Evolutionary conservation across 2,329 filamentous ascomycete genomes (phyloP), one percentile per base, ranked within the genome.

Genomic region (Pseudocercospora vitis): DNA sequence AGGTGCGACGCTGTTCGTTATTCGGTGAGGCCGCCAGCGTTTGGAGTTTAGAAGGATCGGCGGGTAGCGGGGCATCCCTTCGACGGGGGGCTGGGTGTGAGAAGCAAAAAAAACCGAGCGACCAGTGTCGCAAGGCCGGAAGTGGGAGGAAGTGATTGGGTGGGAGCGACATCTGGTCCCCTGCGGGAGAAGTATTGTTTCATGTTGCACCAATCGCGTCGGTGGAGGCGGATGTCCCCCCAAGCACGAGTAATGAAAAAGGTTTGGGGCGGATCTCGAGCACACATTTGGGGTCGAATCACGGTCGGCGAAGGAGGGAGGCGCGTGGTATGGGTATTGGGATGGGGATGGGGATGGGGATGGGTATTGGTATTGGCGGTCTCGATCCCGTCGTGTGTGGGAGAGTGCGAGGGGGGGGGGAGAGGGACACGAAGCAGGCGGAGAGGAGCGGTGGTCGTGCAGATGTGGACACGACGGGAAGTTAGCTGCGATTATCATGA

Each of bases 221-320:
- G 18, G 33, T 37, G 33, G 16, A 19, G 33, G 32, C 32, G 32
- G 11, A n/a, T n/a, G n/a, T n/a, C 19, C 14, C 19, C 32, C 32
- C 32, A 35, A 35, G 32, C 32, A 35, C 32, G 32, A 18, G 19
- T 35, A 35, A 35, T 35, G 32, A 35, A 35, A 35, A n/a, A n/a
- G n/a, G 32, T 16, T 35, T 18, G 32, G 32, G 32, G 32, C 32
- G 14, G 32, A 35, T 35, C 32, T n/a, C 32, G 32, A 12, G n/a
- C n/a, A 14, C 31, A 12, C n/a, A 16, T 16, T 29, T 6, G 28
- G 12, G 28, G 12, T 29, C 28, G n/a, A n/a, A 29, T 29, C 28
- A 29, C 12, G 7, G 28, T 29, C 12, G 28, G 28, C 19, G 33
- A 5, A 9, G 7, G 33, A 16, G 33, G 19, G 7, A 9, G 4